phyloP scores from a whole-genome alignment of 2,329 filamentous ascomycete genomes.

The Beauveria sp. region DNA sequence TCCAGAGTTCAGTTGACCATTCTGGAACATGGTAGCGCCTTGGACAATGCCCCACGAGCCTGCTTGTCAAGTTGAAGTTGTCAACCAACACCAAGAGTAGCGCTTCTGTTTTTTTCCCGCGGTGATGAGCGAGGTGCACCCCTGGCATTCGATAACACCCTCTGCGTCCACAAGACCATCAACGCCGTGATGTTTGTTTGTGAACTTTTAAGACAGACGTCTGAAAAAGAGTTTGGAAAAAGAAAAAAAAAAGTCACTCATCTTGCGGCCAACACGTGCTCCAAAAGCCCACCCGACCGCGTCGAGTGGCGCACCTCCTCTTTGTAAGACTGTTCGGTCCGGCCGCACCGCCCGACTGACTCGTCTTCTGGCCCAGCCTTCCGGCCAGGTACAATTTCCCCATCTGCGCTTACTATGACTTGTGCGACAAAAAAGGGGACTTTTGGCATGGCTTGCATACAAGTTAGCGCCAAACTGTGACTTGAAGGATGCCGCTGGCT shows the following conservation, averaged over 20 bases:
- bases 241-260: neutral
- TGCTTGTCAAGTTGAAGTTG: no score
- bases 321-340: conserved; percentile 2
- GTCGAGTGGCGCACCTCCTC: conserved; percentile 1
- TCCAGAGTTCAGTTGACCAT: no score
- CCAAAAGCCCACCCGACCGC: neutral
- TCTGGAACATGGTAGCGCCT: no score
- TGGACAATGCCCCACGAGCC: no score
- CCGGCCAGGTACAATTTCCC: neutral
- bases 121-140: neutral
- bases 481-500: neutral
- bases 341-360: neutral
- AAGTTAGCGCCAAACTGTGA: neutral
- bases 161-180: neutral
- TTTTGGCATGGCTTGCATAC: neutral
- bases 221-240: neutral
- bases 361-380: neutral
- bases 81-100: neutral
- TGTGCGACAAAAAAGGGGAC: neutral
- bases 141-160: neutral
- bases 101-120: neutral
- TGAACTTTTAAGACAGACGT: neutral
- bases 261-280: neutral
- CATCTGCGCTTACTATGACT: neutral
- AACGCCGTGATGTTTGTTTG: neutral